A percentile compares a stretch with the other conserved stretches of the same genome.
These are phyloP conservation scores for Globisporangium abappressorium DNA, from an alignment of 352 stramenopile genomes.

Conservation along the genomic window DNA sequence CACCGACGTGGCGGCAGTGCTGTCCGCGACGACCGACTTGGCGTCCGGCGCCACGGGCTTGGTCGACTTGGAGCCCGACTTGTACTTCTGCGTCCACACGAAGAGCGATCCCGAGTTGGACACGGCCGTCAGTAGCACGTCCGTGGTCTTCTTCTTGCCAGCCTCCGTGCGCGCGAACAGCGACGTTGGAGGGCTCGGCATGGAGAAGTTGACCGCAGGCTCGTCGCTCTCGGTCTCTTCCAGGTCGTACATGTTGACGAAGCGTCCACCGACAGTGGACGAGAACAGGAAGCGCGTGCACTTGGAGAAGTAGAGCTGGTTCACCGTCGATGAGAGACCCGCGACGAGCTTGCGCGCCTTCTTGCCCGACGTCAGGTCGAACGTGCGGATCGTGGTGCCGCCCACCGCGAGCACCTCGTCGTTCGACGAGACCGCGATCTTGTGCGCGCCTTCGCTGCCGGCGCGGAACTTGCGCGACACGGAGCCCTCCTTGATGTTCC, in stretches of 20 bases:
- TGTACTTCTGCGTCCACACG: conserved; percentile 73
- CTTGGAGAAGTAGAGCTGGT: conserved; percentile 62
- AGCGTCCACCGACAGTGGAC: conserved; percentile 64
- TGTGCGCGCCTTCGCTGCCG: conserved; percentile 51
- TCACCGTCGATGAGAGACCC: conserved; percentile 68
- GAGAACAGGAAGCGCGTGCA: conserved; percentile 71
- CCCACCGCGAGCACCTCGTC: conserved; percentile 67
- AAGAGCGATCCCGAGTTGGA: conserved; percentile 62
- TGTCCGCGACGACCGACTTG: conserved; percentile 31
- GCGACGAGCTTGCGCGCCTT: conserved; percentile 75
- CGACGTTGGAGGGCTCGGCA: conserved; percentile 52
- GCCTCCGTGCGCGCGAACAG: conserved; percentile 41
- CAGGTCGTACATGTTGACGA: conserved; percentile 86
- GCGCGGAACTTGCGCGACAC: conserved; percentile 67
- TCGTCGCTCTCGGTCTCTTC: conserved; percentile 54
- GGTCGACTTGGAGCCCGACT: conserved; percentile 42
- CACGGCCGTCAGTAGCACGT: conserved; percentile 62
- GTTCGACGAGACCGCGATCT: conserved; percentile 58
- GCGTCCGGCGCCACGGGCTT: conserved; percentile 61
- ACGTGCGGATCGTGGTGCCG: conserved; percentile 62
- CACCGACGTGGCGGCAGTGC: conserved; percentile 29
- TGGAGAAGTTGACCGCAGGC: conserved; percentile 69
- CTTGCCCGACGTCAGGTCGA: conserved; percentile 76
- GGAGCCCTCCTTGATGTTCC: conserved; percentile 50
- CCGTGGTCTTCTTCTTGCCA: conserved; percentile 67